Evolutionary conservation across 345 rosid genomes (phyloP), one percentile per base, ranked within the genome.

Genomic region (Combretum micranthum): DNA sequence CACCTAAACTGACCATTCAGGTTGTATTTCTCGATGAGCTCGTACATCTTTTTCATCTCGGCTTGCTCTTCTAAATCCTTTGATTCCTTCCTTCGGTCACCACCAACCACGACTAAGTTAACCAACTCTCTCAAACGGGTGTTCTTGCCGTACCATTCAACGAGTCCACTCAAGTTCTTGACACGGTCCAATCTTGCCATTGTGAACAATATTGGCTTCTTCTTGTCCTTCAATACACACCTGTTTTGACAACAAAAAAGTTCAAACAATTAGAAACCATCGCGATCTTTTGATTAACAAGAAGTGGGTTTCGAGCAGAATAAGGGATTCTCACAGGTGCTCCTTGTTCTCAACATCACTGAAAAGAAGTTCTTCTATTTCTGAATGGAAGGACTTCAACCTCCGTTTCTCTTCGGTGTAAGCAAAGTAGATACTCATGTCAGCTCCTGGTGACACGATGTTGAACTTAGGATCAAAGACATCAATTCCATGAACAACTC

Each of bases 161-260:
- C 98, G 20, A 92, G 93, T 47, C 98, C 98, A 0, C 82, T 26
- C 52, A 92, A 68, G 58, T 92, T 92, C 83, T 92, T 92, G 13
- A 92, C 98, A 43, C 98, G 90, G 75, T 92, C 98, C 15, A 92
- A 80, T 75, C 98, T 81, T 18, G 98, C 98, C 98, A 92, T 92
- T 7, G 98, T 88, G 74, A 92, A 92, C 39, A 92, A 61, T 49
- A 92, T 88, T 10, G 98, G 95, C 86, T 92, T 88, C 72, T 15
- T 82, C 64, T 78, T 76, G 72, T 92, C 98, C 55, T 81, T 86
- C n/a, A 92, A 75, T 60, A 86, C 83, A 52, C 98, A 80, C 53
- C 97, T 90, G 78, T 63, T 21, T 18, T n/a, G 42, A 22, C 12
- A 39, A 18, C 20, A 13, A 26, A 37, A 20, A 37, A 48, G 11